Conservation (phyloP, 2,329 filamentous ascomycete species). For the Botryotinia narcissicola region DNA sequence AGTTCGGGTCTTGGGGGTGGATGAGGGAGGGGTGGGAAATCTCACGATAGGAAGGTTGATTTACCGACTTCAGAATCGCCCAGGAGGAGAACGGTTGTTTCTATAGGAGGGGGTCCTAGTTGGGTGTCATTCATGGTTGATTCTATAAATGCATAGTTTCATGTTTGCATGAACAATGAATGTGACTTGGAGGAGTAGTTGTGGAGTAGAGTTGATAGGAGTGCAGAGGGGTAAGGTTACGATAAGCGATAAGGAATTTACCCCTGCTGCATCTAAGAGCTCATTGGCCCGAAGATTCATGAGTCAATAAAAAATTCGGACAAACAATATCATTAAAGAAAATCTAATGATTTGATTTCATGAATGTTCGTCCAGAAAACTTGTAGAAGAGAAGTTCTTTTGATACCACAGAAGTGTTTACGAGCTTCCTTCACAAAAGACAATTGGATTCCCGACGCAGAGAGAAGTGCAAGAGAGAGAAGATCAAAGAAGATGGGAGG, state of each 20-base stretch:
- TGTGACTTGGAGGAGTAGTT: neutral
- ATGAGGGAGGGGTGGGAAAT: constrained; percentile 24
- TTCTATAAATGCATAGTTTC: neutral
- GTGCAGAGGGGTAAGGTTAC: neutral
- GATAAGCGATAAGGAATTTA: constrained; percentile 20
- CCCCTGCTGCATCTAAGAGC: constrained; percentile 1
- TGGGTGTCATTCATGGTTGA: constrained; percentile 36
- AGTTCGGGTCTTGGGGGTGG: neutral
- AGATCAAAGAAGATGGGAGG: constrained; percentile 18
- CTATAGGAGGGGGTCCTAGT: constrained; percentile 35
- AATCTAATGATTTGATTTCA: neutral
- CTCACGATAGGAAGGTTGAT: constrained; percentile 60
- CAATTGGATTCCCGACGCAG: constrained; percentile 16
- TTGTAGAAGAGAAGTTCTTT: constrained; percentile 2
- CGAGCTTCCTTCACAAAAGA: neutral
- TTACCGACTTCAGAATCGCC: constrained; percentile 60
- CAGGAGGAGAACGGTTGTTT: constrained; percentile 55
- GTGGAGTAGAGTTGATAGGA: neutral
- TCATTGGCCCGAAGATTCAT: constrained; percentile 15
- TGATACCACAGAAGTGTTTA: neutral
- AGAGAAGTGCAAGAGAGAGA: constrained; percentile 16
- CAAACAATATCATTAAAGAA: neutral
- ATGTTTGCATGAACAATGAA: neutral
- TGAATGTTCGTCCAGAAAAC: constrained; percentile 9
- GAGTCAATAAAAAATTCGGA: constrained; percentile 4